phyloP scores from a whole-genome alignment of 2,329 filamentous ascomycete species.

The Fusarium austroafricanum region DNA sequence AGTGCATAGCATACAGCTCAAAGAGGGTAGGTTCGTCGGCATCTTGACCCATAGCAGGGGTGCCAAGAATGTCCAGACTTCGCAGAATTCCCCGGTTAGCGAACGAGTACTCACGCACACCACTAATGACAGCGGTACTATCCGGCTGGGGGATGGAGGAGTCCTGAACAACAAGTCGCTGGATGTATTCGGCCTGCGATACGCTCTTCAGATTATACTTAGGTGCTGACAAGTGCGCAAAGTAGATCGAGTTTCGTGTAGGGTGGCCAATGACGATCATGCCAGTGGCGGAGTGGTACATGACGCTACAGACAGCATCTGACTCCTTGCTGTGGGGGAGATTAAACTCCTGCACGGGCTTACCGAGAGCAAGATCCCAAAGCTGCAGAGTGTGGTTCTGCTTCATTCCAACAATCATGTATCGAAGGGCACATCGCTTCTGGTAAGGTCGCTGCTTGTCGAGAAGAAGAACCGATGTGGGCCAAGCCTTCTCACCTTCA shows the following conservation, averaged over 20 bases:
- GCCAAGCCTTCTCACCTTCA: slow-evolving; percentile 93
- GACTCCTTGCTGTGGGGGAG: slow-evolving; percentile 96
- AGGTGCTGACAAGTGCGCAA: slow-evolving; percentile 93
- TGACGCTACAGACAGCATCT: slow-evolving; percentile 96
- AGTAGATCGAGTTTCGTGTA: slow-evolving; percentile 96
- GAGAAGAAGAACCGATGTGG: slow-evolving; percentile 93
- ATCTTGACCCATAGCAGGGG: slow-evolving; percentile 71
- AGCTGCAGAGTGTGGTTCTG: slow-evolving; percentile 98
- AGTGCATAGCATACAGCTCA: slow-evolving; percentile 97
- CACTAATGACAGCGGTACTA: slow-evolving; percentile 96
- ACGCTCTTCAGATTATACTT: slow-evolving; percentile 87
- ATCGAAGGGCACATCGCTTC: slow-evolving; percentile 89
- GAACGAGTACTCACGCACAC: slow-evolving; percentile 94
- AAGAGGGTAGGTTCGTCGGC: slow-evolving; percentile 82
- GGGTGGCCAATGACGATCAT: slow-evolving; percentile 97
- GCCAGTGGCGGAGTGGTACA: slow-evolving; percentile 90
- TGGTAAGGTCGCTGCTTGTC: slow-evolving; percentile 95
- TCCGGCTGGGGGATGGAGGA: slow-evolving; percentile 83
- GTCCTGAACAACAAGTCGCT: slow-evolving; percentile 79
- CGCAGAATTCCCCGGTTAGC: slow-evolving; percentile 86
- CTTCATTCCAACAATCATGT: slow-evolving; percentile 98
- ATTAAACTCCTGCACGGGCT: slow-evolving; percentile 96
- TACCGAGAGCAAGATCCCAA: slow-evolving; percentile 95
- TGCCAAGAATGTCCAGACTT: slow-evolving; percentile 88
- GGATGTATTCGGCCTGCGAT: slow-evolving; percentile 89